Percentiles rank a stretch among this genome's conserved stretches.
Evolutionary conservation across 768 basidiomycete genomes (phyloP).

Genomic region (Pleurotus sapidus): DNA sequence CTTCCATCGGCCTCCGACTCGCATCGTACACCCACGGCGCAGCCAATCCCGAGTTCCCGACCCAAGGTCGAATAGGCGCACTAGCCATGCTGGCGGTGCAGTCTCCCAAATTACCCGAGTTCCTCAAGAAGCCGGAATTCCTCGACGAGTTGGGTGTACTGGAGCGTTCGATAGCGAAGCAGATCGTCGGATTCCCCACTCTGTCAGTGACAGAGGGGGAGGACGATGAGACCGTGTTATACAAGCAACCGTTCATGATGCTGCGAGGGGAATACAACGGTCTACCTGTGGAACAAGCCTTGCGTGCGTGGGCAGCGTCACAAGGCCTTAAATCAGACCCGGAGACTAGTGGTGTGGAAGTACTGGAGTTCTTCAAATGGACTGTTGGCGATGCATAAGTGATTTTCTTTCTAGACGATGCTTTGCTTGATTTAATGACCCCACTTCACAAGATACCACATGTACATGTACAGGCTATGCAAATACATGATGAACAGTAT

Average conservation of each 20-base stretch:
- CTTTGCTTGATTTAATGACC: not conserved
- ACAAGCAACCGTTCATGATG: conserved; percentile 74
- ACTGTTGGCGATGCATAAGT: conserved; percentile 36
- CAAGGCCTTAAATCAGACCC: conserved; percentile 38
- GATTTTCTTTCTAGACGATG: no score
- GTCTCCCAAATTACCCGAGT: conserved; percentile 39
- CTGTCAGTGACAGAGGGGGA: conserved; percentile 35
- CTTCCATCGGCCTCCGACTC: conserved; percentile 38
- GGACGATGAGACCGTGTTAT: conserved; percentile 52
- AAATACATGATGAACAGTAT: conserved; percentile 2
- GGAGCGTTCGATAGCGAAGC: conserved; percentile 76
- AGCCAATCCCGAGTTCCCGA: conserved; percentile 31
- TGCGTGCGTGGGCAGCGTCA: conserved; percentile 54
- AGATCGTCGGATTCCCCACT: conserved; percentile 83
- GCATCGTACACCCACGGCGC: conserved; percentile 66
- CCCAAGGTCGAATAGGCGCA: conserved; percentile 58
- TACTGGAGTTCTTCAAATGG: conserved; percentile 63
- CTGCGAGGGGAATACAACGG: conserved; percentile 53
- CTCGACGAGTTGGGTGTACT: conserved; percentile 56
- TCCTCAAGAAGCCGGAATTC: conserved; percentile 47
- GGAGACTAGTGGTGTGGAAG: conserved; percentile 37
- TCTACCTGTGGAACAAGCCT: conserved; percentile 38
- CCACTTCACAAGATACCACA: conserved; percentile 5
- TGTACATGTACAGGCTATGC: not conserved
- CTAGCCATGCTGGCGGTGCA: conserved; percentile 55